Evolutionary conservation across 139 green algal genomes (phyloP).

Genomic region (Tetradesmus obliquus): DNA sequence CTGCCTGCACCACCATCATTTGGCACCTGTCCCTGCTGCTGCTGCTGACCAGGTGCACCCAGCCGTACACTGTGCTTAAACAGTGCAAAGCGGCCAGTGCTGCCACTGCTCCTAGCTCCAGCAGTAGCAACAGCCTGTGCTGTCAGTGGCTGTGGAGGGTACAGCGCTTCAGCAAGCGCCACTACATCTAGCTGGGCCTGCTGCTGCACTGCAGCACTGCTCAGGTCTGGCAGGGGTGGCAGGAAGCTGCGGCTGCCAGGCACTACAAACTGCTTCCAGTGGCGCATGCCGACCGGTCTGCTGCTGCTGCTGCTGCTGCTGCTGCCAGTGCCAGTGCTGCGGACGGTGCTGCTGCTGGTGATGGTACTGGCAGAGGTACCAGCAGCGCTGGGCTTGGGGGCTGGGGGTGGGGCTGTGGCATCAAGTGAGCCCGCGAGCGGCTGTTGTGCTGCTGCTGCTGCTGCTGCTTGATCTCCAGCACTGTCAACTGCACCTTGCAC

Average conservation of each 20-base stretch:
- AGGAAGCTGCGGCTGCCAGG: constrained; percentile 14
- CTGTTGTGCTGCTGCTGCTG: neutral
- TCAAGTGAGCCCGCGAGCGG: neutral
- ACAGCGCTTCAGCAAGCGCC: constrained; percentile 27
- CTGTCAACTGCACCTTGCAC: neutral
- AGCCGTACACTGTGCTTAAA: neutral
- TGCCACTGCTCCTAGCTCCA: neutral
- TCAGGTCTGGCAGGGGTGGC: constrained; percentile 3
- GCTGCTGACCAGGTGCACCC: neutral
- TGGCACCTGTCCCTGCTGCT: neutral
- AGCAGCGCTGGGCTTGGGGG: neutral
- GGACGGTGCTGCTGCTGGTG: neutral
- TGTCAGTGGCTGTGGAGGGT: neutral
- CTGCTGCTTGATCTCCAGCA: neutral
- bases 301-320: constrained; percentile 23
- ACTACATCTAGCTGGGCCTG: constrained; percentile 27
- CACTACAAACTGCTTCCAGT: constrained; percentile 22
- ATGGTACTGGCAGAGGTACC: neutral
- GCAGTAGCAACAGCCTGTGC: neutral
- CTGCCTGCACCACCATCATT: neutral
- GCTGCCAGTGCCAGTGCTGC: neutral
- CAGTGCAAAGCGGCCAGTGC: neutral
- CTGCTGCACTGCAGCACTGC: neutral
- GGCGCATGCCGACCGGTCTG: neutral
- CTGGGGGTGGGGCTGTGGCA: no score